Percentiles rank a stretch among this genome's conserved stretches.
phyloP scores from a whole-genome alignment of 2,329 filamentous ascomycete genomes.

The Cercospora janseana region DNA sequence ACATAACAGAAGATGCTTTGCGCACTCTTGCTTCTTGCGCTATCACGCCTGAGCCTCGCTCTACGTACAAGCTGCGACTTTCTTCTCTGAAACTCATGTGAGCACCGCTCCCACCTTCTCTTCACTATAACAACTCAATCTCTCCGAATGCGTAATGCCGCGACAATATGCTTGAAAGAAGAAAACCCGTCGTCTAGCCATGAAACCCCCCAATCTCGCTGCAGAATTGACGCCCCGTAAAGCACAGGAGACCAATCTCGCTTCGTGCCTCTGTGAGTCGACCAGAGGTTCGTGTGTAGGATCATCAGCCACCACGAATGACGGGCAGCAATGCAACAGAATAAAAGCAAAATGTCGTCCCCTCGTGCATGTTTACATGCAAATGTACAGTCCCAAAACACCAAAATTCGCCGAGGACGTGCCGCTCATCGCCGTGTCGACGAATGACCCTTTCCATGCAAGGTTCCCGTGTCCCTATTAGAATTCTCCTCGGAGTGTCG shows the following conservation, averaged over 20 bases:
- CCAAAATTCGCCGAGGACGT: constrained; percentile 10
- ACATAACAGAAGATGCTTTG: not conserved
- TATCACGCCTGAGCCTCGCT: not conserved
- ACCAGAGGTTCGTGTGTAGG: constrained; percentile 23
- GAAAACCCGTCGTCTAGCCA: constrained; percentile 5
- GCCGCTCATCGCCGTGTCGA: not conserved
- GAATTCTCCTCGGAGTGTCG: constrained; percentile 17
- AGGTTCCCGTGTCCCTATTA: constrained; percentile 10
- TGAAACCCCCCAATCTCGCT: constrained; percentile 3
- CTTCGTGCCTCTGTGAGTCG: constrained; percentile 23
- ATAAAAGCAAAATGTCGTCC: constrained; percentile 23
- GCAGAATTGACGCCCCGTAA: constrained; percentile 9
- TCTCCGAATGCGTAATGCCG: not conserved
- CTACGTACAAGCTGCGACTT: not conserved
- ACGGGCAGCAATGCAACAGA: constrained; percentile 18
- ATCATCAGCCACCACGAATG: constrained; percentile 27
- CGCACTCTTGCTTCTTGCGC: not conserved
- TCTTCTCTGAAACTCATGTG: not conserved
- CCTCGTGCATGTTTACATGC: constrained; percentile 21
- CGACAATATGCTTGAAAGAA: constrained; percentile 22
- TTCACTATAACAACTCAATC: not conserved
- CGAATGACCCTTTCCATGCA: constrained; percentile 21
- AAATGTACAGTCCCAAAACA: constrained; percentile 24
- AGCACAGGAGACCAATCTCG: constrained; percentile 5
- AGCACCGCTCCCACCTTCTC: not conserved